phyloP scores from a whole-genome alignment of 2,329 filamentous ascomycete genomes.

The Sphaerostilbella broomeana region DNA sequence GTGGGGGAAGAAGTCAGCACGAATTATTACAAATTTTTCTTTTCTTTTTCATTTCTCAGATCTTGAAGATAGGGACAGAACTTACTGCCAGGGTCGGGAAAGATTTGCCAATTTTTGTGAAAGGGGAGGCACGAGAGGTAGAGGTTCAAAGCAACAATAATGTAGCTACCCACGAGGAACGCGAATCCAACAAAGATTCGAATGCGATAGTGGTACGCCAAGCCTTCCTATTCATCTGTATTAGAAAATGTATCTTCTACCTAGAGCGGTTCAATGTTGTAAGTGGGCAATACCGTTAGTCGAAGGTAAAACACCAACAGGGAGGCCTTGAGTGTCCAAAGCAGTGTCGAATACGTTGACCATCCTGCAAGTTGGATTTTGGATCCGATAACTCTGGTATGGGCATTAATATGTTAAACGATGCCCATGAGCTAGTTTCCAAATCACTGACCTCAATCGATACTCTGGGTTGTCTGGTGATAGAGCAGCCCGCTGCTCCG shows the following conservation, averaged over 20 bases:
- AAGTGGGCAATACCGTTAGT: constrained; percentile 30
- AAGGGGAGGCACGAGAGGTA: constrained; percentile 48
- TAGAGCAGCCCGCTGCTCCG: constrained; percentile 39
- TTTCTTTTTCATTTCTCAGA: background rate
- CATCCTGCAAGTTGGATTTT: constrained; percentile 52
- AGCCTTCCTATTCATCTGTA: background rate
- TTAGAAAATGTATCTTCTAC: background rate
- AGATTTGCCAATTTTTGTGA: constrained; percentile 51
- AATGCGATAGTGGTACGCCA: constrained; percentile 26
- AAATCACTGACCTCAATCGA: constrained; percentile 24
- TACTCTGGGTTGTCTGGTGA: constrained; percentile 40
- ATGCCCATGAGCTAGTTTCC: too few species aligned
- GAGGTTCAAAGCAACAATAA: constrained; percentile 43
- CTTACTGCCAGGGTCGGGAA: constrained; percentile 49
- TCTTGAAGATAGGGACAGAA: constrained; percentile 10
- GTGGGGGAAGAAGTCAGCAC: constrained; percentile 1
- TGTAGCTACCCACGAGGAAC: constrained; percentile 42
- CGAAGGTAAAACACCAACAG: constrained; percentile 51
- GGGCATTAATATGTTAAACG: background rate
- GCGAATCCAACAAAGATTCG: constrained; percentile 45
- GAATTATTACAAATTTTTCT: background rate
- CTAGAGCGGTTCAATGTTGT: background rate
- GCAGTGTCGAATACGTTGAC: constrained; percentile 45
- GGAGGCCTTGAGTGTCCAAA: constrained; percentile 52
- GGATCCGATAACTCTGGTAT: constrained; percentile 42